Evolutionary conservation across 2,329 filamentous ascomycete genomes (phyloP).

Genomic region (Clarireedia monteithiana): DNA sequence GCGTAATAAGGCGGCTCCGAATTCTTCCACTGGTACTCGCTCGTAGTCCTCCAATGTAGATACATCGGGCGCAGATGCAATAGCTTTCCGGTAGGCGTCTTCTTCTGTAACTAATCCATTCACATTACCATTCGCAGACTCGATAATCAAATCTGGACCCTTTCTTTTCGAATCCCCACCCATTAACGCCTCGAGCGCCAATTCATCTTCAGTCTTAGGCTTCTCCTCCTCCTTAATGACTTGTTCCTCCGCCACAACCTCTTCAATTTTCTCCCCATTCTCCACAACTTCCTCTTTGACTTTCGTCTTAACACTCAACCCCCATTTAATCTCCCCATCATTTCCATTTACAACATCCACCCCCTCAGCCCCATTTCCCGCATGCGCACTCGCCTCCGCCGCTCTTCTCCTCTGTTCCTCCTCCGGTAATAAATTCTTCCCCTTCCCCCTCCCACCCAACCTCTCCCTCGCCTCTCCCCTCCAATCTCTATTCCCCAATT

Average conservation of each 20-base stretch:
- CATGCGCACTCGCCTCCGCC: constrained; percentile 20
- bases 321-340: constrained; percentile 34
- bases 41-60: constrained; percentile 80
- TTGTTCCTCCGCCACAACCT: constrained; percentile 15
- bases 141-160: constrained; percentile 44
- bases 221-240: constrained; percentile 22
- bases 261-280: constrained; percentile 15
- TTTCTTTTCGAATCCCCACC: constrained; percentile 42
- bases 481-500: constrained; percentile 55
- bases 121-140: constrained; percentile 22
- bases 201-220: constrained; percentile 44
- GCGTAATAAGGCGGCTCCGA: constrained; percentile 80
- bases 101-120: constrained; percentile 42
- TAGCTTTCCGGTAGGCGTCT: constrained; percentile 63
- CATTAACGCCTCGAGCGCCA: constrained; percentile 62
- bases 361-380: constrained; percentile 26
- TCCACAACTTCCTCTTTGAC: constrained; percentile 20
- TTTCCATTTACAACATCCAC: constrained; percentile 36
- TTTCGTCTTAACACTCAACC: constrained; percentile 39
- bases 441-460: constrained; percentile 27
- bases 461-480: constrained; percentile 40
- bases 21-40: constrained; percentile 86
- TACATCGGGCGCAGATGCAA: constrained; percentile 63
- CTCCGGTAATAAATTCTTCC: constrained; percentile 48
- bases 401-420: constrained; percentile 43